Base-by-base conservation (phyloP, 306 rosid genomes). In the Cercis canadensis region DNA sequence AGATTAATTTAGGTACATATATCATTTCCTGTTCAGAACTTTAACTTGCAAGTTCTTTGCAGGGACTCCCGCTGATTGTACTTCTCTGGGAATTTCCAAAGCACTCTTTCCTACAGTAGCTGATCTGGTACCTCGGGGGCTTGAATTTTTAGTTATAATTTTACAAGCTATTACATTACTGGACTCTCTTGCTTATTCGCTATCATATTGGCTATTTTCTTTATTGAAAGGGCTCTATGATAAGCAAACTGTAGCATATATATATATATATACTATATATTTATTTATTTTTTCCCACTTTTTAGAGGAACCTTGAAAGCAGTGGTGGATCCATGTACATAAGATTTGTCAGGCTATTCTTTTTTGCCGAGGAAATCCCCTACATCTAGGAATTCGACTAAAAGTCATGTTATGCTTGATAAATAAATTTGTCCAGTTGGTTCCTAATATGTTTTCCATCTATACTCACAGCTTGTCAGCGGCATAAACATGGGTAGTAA, bases 401-500 rank as follows among this genome's bases (percentile, higher is more conserved):
- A 33, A 0, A 6, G 24, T 24, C 4, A 33, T 0, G 43, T 37
- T 37, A 31, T 69, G 62, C 37, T 44, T 18, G 54, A 31, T 39
- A 16, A 24, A 32, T 34, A 41, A 15, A 24, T 53, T 75, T 49
- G 17, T 54, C n/a, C 55, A 62, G 16, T 36, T 55, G 49, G 36
- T 47, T 39, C 29, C 47, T 76, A 34, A 50, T 63, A 19, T 51
- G 49, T 47, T 51, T 51, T 57, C 52, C 40, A 16, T 52, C 52
- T 68, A 21, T 37, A 57, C 32, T 55, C 54, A 40, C 85, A 87
- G 96, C 88, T 89, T 66, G 53, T 89, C 87, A 87, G 96, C 80
- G 96, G 92, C 83, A 89, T 89, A 62, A 89, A 87, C 85, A 85
- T 55, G 92, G 96, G 96, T 75, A 89, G 87, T 89, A 85, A 89